Percentiles rank a stretch among this genome's conserved stretches.
Evolutionary conservation across 768 basidiomycete species (phyloP).

Genomic region (Mrakia hoshinonis): DNA sequence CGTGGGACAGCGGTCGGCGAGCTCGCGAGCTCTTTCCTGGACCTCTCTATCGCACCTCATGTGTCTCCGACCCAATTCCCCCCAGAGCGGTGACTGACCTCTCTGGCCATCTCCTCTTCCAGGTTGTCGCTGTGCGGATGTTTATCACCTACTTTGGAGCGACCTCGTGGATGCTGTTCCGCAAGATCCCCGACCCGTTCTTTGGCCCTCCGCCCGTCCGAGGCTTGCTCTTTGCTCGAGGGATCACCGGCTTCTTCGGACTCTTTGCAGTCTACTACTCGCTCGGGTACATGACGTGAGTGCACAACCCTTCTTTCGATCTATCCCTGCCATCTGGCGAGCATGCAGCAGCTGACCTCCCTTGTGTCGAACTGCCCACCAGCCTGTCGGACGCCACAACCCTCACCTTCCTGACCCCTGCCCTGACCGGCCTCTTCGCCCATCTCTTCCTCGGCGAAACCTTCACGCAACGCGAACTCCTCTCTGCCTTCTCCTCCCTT

Average conservation of each 20-base stretch:
- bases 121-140: conserved; percentile 20
- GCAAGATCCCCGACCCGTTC: conserved; percentile 10
- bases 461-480: conserved; percentile 32
- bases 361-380: background rate
- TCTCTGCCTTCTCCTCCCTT: conserved; percentile 53
- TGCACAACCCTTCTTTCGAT: background rate
- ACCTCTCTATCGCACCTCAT: background rate
- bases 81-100: background rate
- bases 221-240: conserved; percentile 2
- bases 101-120: background rate
- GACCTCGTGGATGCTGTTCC: background rate
- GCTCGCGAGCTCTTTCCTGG: background rate
- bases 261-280: conserved; percentile 18
- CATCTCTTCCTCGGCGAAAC: conserved; percentile 33
- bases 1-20: background rate
- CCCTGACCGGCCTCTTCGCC: conserved; percentile 14
- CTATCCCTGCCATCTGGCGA: no score
- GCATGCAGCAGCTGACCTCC: no score
- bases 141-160: conserved; percentile 10
- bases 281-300: conserved; percentile 24
- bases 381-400: conserved; percentile 22
- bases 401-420: conserved; percentile 25
- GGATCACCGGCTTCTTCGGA: conserved; percentile 18
- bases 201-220: conserved; percentile 22
- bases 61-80: background rate